phyloP scores from a whole-genome alignment of 2,329 filamentous ascomycete species.

The Gaeumannomyces sp. region DNA sequence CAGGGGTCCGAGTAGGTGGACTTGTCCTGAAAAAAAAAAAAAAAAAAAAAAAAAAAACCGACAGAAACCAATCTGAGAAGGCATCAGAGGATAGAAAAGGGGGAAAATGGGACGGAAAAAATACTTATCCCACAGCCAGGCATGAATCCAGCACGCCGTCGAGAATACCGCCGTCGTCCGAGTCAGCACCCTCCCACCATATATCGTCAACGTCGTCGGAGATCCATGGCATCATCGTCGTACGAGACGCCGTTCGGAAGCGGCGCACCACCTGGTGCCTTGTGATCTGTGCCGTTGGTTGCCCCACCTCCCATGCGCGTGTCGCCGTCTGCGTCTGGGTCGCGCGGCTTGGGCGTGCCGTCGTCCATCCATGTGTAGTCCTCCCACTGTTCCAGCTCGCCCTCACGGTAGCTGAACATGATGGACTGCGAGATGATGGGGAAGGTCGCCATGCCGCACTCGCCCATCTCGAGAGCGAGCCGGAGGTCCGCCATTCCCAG shows the following conservation, averaged over 20 bases:
- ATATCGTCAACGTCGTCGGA: constrained; percentile 50
- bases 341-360: constrained; percentile 9
- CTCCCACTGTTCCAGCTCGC: constrained; percentile 63
- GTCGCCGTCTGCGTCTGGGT: constrained; percentile 20
- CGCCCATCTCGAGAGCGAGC: constrained; percentile 68
- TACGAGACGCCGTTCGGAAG: constrained; percentile 42
- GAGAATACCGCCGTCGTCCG: constrained; percentile 44
- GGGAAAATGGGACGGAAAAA: background rate
- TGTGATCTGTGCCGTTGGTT: constrained; percentile 29
- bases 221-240: constrained; percentile 49
- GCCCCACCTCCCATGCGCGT: constrained; percentile 25
- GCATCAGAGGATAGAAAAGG: background rate
- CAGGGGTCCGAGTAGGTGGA: background rate
- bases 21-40: background rate
- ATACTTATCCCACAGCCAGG: constrained; percentile 36
- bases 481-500: constrained; percentile 74
- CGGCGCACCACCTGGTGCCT: constrained; percentile 12
- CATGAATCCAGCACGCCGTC: constrained; percentile 53
- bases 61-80: background rate
- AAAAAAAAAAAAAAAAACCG: background rate
- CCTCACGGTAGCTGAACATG: constrained; percentile 65
- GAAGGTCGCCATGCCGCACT: constrained; percentile 70
- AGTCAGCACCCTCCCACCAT: constrained; percentile 57
- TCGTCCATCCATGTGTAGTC: constrained; percentile 51
- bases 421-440: constrained; percentile 68